Evolutionary conservation across 2,329 filamentous ascomycete species (phyloP).

Genomic region (Sporothrix protearum): DNA sequence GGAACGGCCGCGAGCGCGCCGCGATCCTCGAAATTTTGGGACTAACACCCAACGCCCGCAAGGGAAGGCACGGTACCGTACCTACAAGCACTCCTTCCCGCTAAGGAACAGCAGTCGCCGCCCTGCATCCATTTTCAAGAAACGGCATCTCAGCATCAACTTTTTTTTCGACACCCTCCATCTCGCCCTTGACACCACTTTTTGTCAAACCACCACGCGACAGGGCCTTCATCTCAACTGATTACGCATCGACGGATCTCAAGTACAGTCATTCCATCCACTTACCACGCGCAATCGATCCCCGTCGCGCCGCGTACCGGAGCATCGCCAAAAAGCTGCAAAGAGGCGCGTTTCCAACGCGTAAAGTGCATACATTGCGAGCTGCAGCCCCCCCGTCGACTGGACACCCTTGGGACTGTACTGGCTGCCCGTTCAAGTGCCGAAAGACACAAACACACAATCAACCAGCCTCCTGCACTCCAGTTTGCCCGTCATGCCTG

Average conservation of each 20-base stretch:
- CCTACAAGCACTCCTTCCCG: neutral
- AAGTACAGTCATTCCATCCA: neutral
- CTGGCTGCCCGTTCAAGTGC: neutral
- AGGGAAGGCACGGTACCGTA: neutral
- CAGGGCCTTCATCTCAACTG: neutral
- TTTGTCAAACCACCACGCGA: constrained; percentile 6
- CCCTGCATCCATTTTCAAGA: constrained; percentile 13
- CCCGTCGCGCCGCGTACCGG: neutral
- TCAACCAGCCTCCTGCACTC: neutral
- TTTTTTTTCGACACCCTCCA: constrained; percentile 5
- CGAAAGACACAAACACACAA: neutral
- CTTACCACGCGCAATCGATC: constrained; percentile 14
- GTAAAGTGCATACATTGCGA: constrained; percentile 24
- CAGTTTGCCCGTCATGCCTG: constrained; percentile 20
- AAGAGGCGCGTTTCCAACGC: constrained; percentile 26
- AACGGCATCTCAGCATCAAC: constrained; percentile 5
- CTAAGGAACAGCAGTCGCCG: constrained; percentile 5
- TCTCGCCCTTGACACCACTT: constrained; percentile 9
- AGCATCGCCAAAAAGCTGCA: constrained; percentile 7
- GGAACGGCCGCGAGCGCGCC: constrained; percentile 16
- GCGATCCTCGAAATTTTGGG: constrained; percentile 24
- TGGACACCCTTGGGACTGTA: neutral
- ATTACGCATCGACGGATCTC: neutral
- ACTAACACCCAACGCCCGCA: constrained; percentile 6
- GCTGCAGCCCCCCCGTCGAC: neutral